Evolutionary conservation across 768 basidiomycete genomes (phyloP).

Genomic region (Mycena vulgaris): DNA sequence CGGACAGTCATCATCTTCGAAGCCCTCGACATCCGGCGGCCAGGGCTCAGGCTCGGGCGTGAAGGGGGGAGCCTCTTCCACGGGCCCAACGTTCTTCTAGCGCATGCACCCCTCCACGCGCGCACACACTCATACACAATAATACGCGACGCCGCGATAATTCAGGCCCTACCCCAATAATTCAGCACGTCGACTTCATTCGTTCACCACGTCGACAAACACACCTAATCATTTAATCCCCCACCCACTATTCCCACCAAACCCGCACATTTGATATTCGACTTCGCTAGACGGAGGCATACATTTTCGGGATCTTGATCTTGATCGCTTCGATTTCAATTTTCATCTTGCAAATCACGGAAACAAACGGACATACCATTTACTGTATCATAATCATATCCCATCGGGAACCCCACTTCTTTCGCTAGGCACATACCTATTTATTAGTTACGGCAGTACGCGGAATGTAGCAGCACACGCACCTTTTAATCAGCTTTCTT

Average conservation of each 20-base stretch:
- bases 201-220: conserved; percentile 24
- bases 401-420: conserved; percentile 19
- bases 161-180: conserved; percentile 24
- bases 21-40: conserved; percentile 42
- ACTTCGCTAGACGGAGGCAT: conserved; percentile 28
- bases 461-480: conserved; percentile 34
- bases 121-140: conserved; percentile 18
- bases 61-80: conserved; percentile 64
- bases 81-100: conserved; percentile 75
- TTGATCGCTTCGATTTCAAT: conserved; percentile 39
- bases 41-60: conserved; percentile 60
- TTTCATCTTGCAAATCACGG: conserved; percentile 47
- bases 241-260: neutral
- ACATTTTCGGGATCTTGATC: conserved; percentile 34
- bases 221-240: conserved; percentile 32
- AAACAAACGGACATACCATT: conserved; percentile 47
- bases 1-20: conserved; percentile 50
- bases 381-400: conserved; percentile 47
- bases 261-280: conserved; percentile 18
- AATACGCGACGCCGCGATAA: conserved; percentile 27
- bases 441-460: conserved; percentile 36
- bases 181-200: conserved; percentile 31
- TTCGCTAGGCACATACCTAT: conserved; percentile 20
- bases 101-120: conserved; percentile 32
- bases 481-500: conserved; percentile 22